These are phyloP conservation scores for Schizophyllum amplum DNA, from an alignment of 1,284 basidiomycete genomes.

Conservation along the genomic window DNA sequence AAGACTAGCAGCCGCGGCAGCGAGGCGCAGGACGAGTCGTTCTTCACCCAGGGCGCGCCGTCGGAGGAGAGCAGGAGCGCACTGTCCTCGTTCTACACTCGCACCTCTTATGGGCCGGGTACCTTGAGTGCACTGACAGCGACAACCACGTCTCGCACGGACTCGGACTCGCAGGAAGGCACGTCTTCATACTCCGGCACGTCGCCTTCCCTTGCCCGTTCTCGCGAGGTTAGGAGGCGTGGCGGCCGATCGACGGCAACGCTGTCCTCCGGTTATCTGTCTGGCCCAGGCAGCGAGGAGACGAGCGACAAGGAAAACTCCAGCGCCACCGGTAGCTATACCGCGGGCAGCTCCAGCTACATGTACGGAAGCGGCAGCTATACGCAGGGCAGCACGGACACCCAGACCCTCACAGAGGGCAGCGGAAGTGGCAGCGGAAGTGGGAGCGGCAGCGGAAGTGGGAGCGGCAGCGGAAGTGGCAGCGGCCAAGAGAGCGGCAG, in stretches of 20 bases:
- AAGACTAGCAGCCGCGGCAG: neutral
- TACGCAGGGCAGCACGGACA: constrained; percentile 11
- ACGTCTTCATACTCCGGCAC: constrained; percentile 11
- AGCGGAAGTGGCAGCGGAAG: constrained; percentile 13
- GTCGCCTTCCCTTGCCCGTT: constrained; percentile 40
- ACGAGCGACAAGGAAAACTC: constrained; percentile 40
- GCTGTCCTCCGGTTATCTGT: constrained; percentile 28
- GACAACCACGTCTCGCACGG: constrained; percentile 9
- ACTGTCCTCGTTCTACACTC: constrained; percentile 27
- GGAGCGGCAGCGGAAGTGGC: constrained; percentile 16
- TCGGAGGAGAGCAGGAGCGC: constrained; percentile 21
- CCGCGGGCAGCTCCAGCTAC: constrained; percentile 14
- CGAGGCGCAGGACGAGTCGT: constrained; percentile 39
- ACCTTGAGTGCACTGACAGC: constrained; percentile 23
- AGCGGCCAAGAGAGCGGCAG: constrained; percentile 22
- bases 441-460: constrained; percentile 15
- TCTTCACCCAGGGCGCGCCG: constrained; percentile 39
- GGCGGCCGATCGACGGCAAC: constrained; percentile 31
- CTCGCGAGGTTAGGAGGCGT: constrained; percentile 49
- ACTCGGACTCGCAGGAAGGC: constrained; percentile 23
- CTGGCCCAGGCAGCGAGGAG: constrained; percentile 23
- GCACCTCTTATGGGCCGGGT: constrained; percentile 21
- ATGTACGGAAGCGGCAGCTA: constrained; percentile 15
- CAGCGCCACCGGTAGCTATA: constrained; percentile 10
- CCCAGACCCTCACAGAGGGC: constrained; percentile 14